Evolutionary conservation across 768 basidiomycete species (phyloP).

Genomic region (Asterophora lycoperdoides): DNA sequence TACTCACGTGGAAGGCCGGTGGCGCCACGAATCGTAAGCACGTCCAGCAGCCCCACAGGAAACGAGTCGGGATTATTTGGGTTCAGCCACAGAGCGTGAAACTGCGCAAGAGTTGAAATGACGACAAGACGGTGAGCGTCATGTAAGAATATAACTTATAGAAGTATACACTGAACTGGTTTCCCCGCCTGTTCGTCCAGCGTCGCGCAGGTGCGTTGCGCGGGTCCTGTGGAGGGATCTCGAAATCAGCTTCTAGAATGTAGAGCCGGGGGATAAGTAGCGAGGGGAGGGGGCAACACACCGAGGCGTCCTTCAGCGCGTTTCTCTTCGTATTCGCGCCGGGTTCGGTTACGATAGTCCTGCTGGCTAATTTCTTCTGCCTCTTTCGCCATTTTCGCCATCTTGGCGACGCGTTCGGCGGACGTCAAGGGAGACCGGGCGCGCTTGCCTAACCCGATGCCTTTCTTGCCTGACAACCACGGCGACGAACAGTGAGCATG

Average conservation of each 20-base stretch:
- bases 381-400: slow-evolving; percentile 76
- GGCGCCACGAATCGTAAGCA: slow-evolving; percentile 39
- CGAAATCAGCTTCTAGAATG: not conserved
- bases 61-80: slow-evolving; percentile 60
- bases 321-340: slow-evolving; percentile 71
- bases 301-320: slow-evolving; percentile 67
- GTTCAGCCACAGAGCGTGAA: slow-evolving; percentile 79
- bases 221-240: slow-evolving; percentile 36
- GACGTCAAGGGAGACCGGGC: slow-evolving; percentile 57
- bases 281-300: slow-evolving; percentile 20
- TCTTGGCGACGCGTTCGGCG: slow-evolving; percentile 64
- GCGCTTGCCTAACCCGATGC: slow-evolving; percentile 71
- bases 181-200: slow-evolving; percentile 74
- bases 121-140: not conserved
- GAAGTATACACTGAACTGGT: slow-evolving; percentile 34
- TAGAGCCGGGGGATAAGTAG: not conserved
- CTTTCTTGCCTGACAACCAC: slow-evolving; percentile 58
- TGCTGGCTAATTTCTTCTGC: slow-evolving; percentile 52
- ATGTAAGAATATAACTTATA: slow-evolving; percentile 3
- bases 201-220: slow-evolving; percentile 68
- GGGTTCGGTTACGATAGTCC: slow-evolving; percentile 65
- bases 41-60: slow-evolving; percentile 61
- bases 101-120: slow-evolving; percentile 41
- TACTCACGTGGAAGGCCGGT: slow-evolving; percentile 19
- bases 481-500: not conserved